Base-by-base conservation (phyloP, 352 stramenopile genomes). In the Globisporangium rhizosaccharum region DNA sequence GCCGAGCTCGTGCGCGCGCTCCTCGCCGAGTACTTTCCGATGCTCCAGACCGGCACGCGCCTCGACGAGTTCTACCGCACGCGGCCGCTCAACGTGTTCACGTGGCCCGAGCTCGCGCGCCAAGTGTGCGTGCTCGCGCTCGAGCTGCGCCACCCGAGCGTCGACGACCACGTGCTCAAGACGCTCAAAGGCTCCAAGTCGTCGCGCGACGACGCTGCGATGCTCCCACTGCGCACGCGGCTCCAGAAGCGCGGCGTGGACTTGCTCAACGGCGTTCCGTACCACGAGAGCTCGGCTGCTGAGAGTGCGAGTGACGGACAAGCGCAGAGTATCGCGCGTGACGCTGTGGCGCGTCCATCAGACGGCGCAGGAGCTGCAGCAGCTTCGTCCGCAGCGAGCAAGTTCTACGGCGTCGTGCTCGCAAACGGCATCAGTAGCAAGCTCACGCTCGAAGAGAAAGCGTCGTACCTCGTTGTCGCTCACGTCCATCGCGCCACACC, bases 91-190 rank as follows among this genome's bases (percentile, higher is more conserved):
- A 94, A 92, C 48, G 55, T 68, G 12, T 75, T 92, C 61, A 92
- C 70, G 15, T 94, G 85, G 85, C 80, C 82, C n/a, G 85, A 94
- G 71, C 56, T 92, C 39, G 81, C 76, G 51, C 81, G 82, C 18
- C 65, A 90, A 65, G 78, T 90, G 28, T 92, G 79, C 44, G 68
- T 90, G 8, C 63, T 94, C 41, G 76, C 82, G 12, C 79, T 91
- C 18, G 85, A 94, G 46, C 68, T 81, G 28, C 82, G 81, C 26
- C 82, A 88, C 18, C 82, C 79, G 1, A 90, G 74, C 58, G 55
- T 63, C 0, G 85, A 94, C 49, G 82, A 92, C 26, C 75, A 87
- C 47, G 36, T 88, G 52, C 63, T 94, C 11, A 94, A 92, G 55
- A 64, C 76, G 26, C 69, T 94, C 4, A 90, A 90, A 54, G 85